Evolutionary conservation across 306 rosid species (phyloP), one percentile per base, ranked within the genome.

Genomic region (Sphenostylis stenocarpa): DNA sequence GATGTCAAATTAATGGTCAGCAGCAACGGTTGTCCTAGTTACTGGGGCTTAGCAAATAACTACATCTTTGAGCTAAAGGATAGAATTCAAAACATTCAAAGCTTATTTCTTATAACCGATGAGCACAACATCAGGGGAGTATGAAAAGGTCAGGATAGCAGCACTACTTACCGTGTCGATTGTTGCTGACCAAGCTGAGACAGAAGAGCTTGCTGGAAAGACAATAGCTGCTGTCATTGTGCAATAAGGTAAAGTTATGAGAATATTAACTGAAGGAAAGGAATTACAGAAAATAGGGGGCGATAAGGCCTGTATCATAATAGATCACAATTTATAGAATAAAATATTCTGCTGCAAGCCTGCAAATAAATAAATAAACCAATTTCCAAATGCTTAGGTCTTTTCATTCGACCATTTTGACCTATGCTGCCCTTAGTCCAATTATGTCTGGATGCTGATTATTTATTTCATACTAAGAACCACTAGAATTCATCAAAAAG

Each of bases 181-280:
- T 88, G 96, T 60, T 80, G 89, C 67, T 56, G 87, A 68, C 89
- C 87, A 79, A 83, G 74, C 84, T 86, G 92, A 34, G 93, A 81
- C 85, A 88, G 29, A 71, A 87, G 91, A 67, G 87, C 77, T 85
- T 86, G 94, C 86, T 86, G 90, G 72, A 88, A 67, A 62, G 96
- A 78, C 80, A 87, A 17, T 53, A 92, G 83, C 83, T 80, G 86
- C 96, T 90, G 90, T 83, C 72, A 77, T 57, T 58, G 60, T 34
- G 38, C 48, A 41, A 66, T 24, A 72, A 71, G 15, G 53, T 4
- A 60, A n/a, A 21, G 33, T 55, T 9, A 65, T 13, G 16, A 75
- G 71, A 63, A 80, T 20, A 21, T 64, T 53, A 63, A 55, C 23
- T 20, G 24, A 69, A 51, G 75, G 24, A 65, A 69, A 38, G 61